These are phyloP conservation scores for Smittium culicis DNA, from an alignment of 371 early-diverging fungal species.

Conservation along the genomic window DNA sequence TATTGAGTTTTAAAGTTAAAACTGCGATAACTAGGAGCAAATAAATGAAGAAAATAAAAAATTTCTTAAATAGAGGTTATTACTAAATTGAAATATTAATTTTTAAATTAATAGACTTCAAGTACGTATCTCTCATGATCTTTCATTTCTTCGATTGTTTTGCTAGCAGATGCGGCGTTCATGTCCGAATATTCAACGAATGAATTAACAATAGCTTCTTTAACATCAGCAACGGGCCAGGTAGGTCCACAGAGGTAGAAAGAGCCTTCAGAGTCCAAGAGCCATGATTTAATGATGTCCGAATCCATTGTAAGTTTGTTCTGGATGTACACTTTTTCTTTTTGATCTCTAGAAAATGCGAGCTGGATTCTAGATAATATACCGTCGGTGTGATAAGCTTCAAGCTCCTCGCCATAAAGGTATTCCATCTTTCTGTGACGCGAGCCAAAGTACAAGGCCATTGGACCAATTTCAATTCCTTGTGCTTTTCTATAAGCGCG, in stretches of 20 bases:
- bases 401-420: slow-evolving; percentile 85
- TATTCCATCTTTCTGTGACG: slow-evolving; percentile 82
- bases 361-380: slow-evolving; percentile 66
- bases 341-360: slow-evolving; percentile 89
- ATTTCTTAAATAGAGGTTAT: no score
- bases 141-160: slow-evolving; percentile 73
- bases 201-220: slow-evolving; percentile 71
- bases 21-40: no score
- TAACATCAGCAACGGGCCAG: slow-evolving; percentile 88
- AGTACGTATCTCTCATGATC: slow-evolving; percentile 80
- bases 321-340: slow-evolving; percentile 86
- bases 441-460: slow-evolving; percentile 88
- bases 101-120: slow-evolving; percentile 83
- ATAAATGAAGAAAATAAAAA: no score
- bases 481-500: slow-evolving; percentile 57
- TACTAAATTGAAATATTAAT: no score
- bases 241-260: slow-evolving; percentile 92
- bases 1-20: no score
- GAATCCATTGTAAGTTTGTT: slow-evolving; percentile 80
- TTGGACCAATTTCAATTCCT: slow-evolving; percentile 72
- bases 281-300: slow-evolving; percentile 48
- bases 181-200: slow-evolving; percentile 48
- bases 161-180: slow-evolving; percentile 45
- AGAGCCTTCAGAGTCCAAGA: slow-evolving; percentile 57
- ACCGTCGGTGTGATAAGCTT: slow-evolving; percentile 76